Base-by-base conservation (phyloP, 352 stramenopile species). In the Nothophytophthora sp. region DNA sequence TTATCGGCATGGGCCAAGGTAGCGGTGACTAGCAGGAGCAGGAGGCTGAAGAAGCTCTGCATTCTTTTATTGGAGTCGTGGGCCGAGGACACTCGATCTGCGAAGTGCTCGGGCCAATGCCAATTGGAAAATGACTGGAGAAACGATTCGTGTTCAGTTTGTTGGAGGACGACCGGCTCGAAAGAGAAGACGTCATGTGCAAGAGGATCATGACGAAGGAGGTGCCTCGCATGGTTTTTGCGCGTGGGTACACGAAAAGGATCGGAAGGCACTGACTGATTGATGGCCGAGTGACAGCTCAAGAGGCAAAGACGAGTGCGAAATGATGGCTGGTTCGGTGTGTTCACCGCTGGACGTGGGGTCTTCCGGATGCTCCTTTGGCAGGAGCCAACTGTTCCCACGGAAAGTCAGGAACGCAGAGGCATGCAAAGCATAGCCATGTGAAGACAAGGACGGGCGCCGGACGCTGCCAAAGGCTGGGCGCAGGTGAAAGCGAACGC, bases 1-100 rank as follows among this genome's bases (percentile, higher is more conserved):
- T 80, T 79, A 47, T 52, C 53, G 23, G 63, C 63, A 1, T 24
- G 12, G 2, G 30, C 25, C 6, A 58, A n/a, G 22, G 35, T 13
- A 12, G 56, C 43, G 43, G 35, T 57, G 23, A 68, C 34, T 7
- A 59, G 38, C 39, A 72, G 20, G 10, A 59, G 37, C 5, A 47
- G 27, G 27, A 65, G 15, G 13, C 36, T 55, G 23, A 53, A 55
- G n/a, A 65, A 28, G 3, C 22, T 41, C 48, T 50, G 37, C 54
- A 62, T 62, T 20, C 6, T n/a, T 9, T 16, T 15, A 7, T 12
- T 35, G 10, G 13, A 16, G 29, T 35, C 29, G 5, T 15, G 29
- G 16, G 5, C 16, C 4, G 12, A 15, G 12, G 29, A n/a, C 11
- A 20, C 22, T 50, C 29, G 16, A 28, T 7, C 39, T 37, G 12